A percentile compares a stretch with the other conserved stretches of the same genome.
These are phyloP conservation scores for Cytospora piceae DNA, from an alignment of 2,329 filamentous ascomycete species.

Conservation along the genomic window DNA sequence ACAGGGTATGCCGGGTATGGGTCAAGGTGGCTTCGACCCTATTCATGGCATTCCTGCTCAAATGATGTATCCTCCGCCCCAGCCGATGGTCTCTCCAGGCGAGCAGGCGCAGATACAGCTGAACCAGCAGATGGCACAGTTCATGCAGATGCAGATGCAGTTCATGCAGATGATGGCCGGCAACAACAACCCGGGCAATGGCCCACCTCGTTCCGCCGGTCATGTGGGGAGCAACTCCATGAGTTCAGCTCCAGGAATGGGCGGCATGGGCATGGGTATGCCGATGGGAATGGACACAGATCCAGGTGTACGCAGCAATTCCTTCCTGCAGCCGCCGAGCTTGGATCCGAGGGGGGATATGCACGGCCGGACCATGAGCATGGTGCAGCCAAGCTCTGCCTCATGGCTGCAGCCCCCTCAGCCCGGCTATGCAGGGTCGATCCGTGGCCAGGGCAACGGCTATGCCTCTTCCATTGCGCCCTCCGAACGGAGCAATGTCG, in stretches of 20 bases:
- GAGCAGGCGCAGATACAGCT: slow-evolving; percentile 80
- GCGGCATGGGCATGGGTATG: slow-evolving; percentile 34
- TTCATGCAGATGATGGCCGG: slow-evolving; percentile 82
- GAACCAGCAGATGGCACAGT: slow-evolving; percentile 81
- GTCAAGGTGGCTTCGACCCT: slow-evolving; percentile 51
- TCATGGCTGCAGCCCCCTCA: slow-evolving; percentile 58
- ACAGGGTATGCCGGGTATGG: slow-evolving; percentile 43
- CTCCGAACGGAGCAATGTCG: slow-evolving; percentile 92
- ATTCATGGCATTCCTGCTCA: slow-evolving; percentile 53
- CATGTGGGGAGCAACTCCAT: slow-evolving; percentile 46
- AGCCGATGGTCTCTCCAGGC: slow-evolving; percentile 55
- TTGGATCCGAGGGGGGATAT: slow-evolving; percentile 50
- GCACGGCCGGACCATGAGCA: slow-evolving; percentile 75
- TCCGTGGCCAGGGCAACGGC: slow-evolving; percentile 54
- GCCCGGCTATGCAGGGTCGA: slow-evolving; percentile 54
- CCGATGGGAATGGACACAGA: slow-evolving; percentile 32
- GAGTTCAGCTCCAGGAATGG: slow-evolving; percentile 49
- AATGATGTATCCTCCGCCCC: slow-evolving; percentile 49
- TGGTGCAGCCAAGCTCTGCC: slow-evolving; percentile 71
- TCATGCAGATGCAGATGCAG: slow-evolving; percentile 95
- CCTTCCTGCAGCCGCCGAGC: slow-evolving; percentile 48
- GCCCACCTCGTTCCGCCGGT: slow-evolving; percentile 37
- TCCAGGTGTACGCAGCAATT: slow-evolving; percentile 46
- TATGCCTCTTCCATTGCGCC: slow-evolving; percentile 94
- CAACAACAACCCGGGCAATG: slow-evolving; percentile 39